A percentile compares a stretch with the other conserved stretches of the same genome.
Evolutionary conservation across 495 filamentous ascomycete species (phyloP).

Genomic region (Aspergillus sclerotioniger): DNA sequence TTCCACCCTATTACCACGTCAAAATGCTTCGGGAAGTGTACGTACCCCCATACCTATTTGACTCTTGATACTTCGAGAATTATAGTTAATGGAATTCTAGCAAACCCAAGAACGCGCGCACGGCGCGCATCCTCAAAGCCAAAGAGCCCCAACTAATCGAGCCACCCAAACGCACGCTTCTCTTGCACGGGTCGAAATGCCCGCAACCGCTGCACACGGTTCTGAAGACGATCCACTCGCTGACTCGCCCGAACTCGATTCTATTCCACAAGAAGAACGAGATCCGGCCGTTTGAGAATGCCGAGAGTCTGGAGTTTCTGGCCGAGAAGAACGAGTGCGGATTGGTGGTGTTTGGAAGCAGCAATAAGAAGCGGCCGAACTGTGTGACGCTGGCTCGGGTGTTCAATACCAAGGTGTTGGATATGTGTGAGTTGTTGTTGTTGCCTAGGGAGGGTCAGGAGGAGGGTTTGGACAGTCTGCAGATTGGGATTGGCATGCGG

Average conservation of each 20-base stretch:
- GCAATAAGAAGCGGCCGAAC: slow-evolving; percentile 92
- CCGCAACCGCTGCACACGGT: slow-evolving; percentile 75
- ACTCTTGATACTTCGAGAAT: not conserved
- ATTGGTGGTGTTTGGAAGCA: slow-evolving; percentile 72
- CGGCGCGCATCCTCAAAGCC: slow-evolving; percentile 88
- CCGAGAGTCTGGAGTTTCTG: slow-evolving; percentile 85
- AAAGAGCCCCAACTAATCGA: slow-evolving; percentile 84
- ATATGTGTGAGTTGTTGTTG: slow-evolving; percentile 87
- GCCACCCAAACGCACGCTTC: slow-evolving; percentile 80
- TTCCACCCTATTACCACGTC: not conserved
- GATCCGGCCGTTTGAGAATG: slow-evolving; percentile 90
- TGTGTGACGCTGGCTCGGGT: slow-evolving; percentile 78
- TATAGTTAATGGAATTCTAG: slow-evolving; percentile 37
- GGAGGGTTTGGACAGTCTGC: slow-evolving; percentile 71
- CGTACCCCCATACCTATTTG: slow-evolving; percentile 10
- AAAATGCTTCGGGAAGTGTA: slow-evolving; percentile 40
- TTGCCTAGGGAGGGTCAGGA: slow-evolving; percentile 61
- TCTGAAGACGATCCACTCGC: slow-evolving; percentile 73
- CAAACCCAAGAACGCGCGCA: slow-evolving; percentile 91
- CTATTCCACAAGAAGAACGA: slow-evolving; percentile 95
- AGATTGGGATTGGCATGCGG: slow-evolving; percentile 68
- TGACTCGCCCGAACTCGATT: slow-evolving; percentile 74
- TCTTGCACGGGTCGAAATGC: slow-evolving; percentile 80
- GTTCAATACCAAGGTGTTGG: slow-evolving; percentile 80
- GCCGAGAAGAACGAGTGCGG: slow-evolving; percentile 91